A percentile compares a stretch with the other conserved stretches of the same genome.
These are phyloP conservation scores for bread wheat (Triticum aestivum) DNA, from an alignment of 176 grass and related monocot species.

Conservation along the genomic window IWGSC_CS_RefSeq_v2.1 NC_057804.1:185567423-185567922, in stretches of 20 bases:
- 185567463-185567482: too few relatives aligned
- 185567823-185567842: not conserved
- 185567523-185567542: too few relatives aligned
- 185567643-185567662: not conserved
- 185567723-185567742: not conserved
- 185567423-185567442: too few relatives aligned
- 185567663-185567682: not conserved
- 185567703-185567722: not conserved
- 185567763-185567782: slow-evolving; percentile 45
- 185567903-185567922: slow-evolving; percentile 34
- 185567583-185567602: not conserved
- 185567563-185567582: too few relatives aligned
- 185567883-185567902: slow-evolving; percentile 45
- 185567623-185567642: not conserved
- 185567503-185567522: too few relatives aligned
- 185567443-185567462: too few relatives aligned
- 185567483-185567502: too few relatives aligned
- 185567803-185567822: slow-evolving; percentile 70
- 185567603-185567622: not conserved
- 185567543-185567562: too few relatives aligned
- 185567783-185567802: slow-evolving; percentile 74
- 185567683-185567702: not conserved
- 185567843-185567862: not conserved
- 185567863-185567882: not conserved
- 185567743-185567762: not conserved